phyloP scores from a whole-genome alignment of 768 basidiomycete genomes.

The Paxillus involutus region DNA sequence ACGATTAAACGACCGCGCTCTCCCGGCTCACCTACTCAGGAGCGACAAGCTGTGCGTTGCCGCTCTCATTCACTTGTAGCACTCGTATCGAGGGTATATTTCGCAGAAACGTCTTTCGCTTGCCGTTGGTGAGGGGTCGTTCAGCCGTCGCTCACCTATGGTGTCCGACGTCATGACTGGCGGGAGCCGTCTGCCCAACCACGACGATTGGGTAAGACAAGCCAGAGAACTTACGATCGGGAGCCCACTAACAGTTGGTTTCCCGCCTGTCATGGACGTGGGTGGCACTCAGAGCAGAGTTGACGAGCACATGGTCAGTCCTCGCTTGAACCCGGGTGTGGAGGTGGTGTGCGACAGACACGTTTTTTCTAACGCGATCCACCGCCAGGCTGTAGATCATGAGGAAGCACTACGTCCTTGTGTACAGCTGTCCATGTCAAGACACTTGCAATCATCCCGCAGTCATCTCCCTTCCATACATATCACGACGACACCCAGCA shows the following conservation, averaged over 20 bases:
- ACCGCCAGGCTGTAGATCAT: slow-evolving; percentile 22
- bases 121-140: slow-evolving; percentile 30
- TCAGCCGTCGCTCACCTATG: slow-evolving; percentile 31
- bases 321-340: neutral
- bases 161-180: slow-evolving; percentile 13
- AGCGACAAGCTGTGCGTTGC: slow-evolving; percentile 52
- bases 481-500: slow-evolving; percentile 14
- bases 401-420: slow-evolving; percentile 19
- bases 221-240: slow-evolving; percentile 63
- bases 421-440: slow-evolving; percentile 10
- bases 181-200: slow-evolving; percentile 35
- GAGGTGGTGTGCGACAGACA: neutral
- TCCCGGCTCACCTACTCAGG: slow-evolving; percentile 47
- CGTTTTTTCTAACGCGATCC: slow-evolving; percentile 3
- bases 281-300: slow-evolving; percentile 8
- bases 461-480: slow-evolving; percentile 27
- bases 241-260: slow-evolving; percentile 22
- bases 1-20: slow-evolving; percentile 60
- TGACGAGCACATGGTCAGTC: slow-evolving; percentile 51
- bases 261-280: neutral
- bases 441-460: slow-evolving; percentile 8
- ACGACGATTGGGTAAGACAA: slow-evolving; percentile 78
- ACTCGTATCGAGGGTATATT: neutral
- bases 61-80: neutral
- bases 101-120: slow-evolving; percentile 60